Evolutionary conservation across 192 early-diverging fungal genomes (phyloP).

Genomic region (Backusella australiensis): DNA sequence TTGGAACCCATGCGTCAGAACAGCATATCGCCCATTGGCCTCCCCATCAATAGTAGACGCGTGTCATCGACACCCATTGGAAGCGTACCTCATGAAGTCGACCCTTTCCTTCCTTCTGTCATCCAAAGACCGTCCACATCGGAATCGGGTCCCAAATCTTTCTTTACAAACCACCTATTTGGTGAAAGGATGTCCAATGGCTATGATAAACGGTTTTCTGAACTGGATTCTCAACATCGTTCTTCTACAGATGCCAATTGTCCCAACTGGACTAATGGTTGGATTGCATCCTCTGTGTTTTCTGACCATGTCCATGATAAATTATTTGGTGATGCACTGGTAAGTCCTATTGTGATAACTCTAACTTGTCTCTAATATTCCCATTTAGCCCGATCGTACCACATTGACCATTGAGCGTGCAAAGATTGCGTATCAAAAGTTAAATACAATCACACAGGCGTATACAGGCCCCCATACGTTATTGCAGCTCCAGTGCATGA

Average conservation of each 20-base stretch:
- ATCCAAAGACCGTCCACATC: slow-evolving; percentile 7
- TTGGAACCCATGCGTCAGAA: not conserved
- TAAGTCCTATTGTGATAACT: not conserved
- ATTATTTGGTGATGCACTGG: slow-evolving; percentile 34
- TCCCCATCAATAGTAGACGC: slow-evolving; percentile 10
- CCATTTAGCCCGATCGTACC: slow-evolving; percentile 20
- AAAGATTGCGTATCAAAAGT: slow-evolving; percentile 31
- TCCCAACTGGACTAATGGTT: slow-evolving; percentile 16
- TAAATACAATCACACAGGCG: slow-evolving; percentile 23
- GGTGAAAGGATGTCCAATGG: slow-evolving; percentile 16
- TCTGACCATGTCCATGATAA: slow-evolving; percentile 24
- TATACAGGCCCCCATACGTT: slow-evolving; percentile 21
- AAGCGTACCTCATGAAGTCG: not conserved
- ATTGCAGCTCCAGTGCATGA: slow-evolving; percentile 24
- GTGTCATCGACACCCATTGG: slow-evolving; percentile 10
- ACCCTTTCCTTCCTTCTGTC: not conserved
- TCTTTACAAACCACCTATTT: slow-evolving; percentile 26
- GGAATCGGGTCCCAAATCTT: not conserved
- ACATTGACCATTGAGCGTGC: slow-evolving; percentile 30
- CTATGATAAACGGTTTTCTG: not conserved
- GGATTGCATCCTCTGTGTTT: slow-evolving; percentile 20
- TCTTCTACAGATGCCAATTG: slow-evolving; percentile 1
- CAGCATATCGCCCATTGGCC: slow-evolving; percentile 21
- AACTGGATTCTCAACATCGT: not conserved
- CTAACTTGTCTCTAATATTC: not conserved